A percentile compares a stretch with the other conserved stretches of the same genome.
phyloP scores from a whole-genome alignment of 2,329 filamentous ascomycete species.

The Fusarium protoensiforme region DNA sequence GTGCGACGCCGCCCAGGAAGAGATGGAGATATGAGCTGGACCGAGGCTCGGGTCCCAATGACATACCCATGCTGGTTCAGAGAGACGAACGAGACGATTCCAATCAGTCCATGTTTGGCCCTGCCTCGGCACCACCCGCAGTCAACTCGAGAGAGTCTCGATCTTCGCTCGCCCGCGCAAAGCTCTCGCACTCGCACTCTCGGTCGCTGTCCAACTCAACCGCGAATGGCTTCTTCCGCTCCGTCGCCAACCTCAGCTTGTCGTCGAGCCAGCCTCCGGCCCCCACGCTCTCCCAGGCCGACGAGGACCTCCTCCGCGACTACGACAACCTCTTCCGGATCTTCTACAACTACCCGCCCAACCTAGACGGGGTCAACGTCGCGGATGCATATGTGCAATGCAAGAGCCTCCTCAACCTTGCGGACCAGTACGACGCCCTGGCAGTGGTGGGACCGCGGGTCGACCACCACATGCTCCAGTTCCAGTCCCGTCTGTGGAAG shows the following conservation, averaged over 20 bases:
- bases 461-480: conserved; percentile 93
- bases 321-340: conserved; percentile 96
- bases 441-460: conserved; percentile 88
- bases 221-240: conserved; percentile 77
- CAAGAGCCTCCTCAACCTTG: conserved; percentile 86
- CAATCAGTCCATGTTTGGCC: conserved; percentile 48
- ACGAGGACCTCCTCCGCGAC: conserved; percentile 84
- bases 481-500: conserved; percentile 91
- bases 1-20: conserved; percentile 50
- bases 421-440: conserved; percentile 95
- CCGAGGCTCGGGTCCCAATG: conserved; percentile 75
- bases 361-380: conserved; percentile 87
- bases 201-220: conserved; percentile 64
- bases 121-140: conserved; percentile 32
- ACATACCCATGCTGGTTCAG: conserved; percentile 89
- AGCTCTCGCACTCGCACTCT: conserved; percentile 43
- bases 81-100: conserved; percentile 63
- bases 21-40: conserved; percentile 93
- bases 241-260: conserved; percentile 80
- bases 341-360: conserved; percentile 92
- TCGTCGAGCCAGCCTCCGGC: conserved; percentile 58
- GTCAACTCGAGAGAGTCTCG: conserved; percentile 57
- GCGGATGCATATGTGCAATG: conserved; percentile 93
- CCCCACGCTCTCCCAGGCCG: conserved; percentile 64
- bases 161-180: conserved; percentile 47